phyloP scores from a whole-genome alignment of 768 basidiomycete genomes.

The Pleurotus citrinopileatus region DNA sequence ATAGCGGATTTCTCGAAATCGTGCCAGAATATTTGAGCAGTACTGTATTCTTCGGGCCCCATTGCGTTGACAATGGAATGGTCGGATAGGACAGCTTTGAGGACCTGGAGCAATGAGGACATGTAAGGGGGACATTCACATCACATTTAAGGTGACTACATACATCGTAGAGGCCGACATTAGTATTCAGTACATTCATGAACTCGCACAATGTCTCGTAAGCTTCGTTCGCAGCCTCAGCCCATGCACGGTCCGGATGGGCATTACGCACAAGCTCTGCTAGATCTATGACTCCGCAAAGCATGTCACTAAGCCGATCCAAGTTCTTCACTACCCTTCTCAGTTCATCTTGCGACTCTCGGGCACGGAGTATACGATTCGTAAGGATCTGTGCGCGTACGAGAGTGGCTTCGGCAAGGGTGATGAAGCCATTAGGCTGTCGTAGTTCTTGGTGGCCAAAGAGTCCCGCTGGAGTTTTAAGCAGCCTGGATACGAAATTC shows the following conservation, averaged over 20 bases:
- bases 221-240: conserved; percentile 77
- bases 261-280: conserved; percentile 92
- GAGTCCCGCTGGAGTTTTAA: conserved; percentile 61
- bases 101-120: conserved; percentile 46
- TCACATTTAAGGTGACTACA: conserved; percentile 27
- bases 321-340: conserved; percentile 91
- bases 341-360: conserved; percentile 71
- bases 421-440: conserved; percentile 63
- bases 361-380: conserved; percentile 73
- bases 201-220: conserved; percentile 94
- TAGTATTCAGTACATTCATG: conserved; percentile 96
- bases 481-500: conserved; percentile 35
- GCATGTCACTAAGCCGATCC: conserved; percentile 92
- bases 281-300: conserved; percentile 96
- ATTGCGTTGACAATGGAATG: conserved; percentile 62
- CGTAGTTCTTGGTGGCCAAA: conserved; percentile 79
- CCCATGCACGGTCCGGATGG: conserved; percentile 86
- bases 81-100: conserved; percentile 69
- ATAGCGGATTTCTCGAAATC: conserved; percentile 99
- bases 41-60: conserved; percentile 73
- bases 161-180: conserved; percentile 88
- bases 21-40: conserved; percentile 90
- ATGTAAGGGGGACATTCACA: conserved; percentile 11
- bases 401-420: conserved; percentile 77
- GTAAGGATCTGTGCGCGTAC: conserved; percentile 80